Conservation (phyloP, 1,284 basidiomycete species). For the Stygiomarasmius scandens region DNA sequence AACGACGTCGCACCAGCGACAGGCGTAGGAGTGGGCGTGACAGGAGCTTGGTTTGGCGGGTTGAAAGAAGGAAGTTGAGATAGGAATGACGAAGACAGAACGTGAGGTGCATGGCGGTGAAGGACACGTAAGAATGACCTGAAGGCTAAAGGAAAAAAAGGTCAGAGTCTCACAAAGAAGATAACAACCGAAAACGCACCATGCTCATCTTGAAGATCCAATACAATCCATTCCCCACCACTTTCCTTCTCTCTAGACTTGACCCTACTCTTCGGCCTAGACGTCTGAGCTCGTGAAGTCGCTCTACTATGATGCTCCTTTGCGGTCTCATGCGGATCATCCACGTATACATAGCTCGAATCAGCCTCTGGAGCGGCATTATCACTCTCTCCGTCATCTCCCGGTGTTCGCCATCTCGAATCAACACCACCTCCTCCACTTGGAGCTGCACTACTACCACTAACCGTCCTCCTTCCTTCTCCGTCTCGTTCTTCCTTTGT, state of each 20-base stretch:
- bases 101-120: slow-evolving; percentile 51
- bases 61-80: slow-evolving; percentile 27
- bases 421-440: not conserved
- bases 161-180: slow-evolving; percentile 3
- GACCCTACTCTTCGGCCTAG: slow-evolving; percentile 15
- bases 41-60: slow-evolving; percentile 18
- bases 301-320: too few relatives aligned
- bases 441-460: slow-evolving; percentile 4
- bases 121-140: slow-evolving; percentile 60
- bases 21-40: slow-evolving; percentile 18
- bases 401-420: not conserved
- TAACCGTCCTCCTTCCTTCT: not conserved
- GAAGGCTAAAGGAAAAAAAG: slow-evolving; percentile 40
- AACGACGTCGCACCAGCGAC: slow-evolving; percentile 25
- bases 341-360: slow-evolving; percentile 13
- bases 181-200: slow-evolving; percentile 38
- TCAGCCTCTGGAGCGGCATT: not conserved
- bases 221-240: slow-evolving; percentile 53
- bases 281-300: slow-evolving; percentile 3
- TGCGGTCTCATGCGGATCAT: not conserved
- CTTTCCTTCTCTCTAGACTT: slow-evolving; percentile 18
- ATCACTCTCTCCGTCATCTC: slow-evolving; percentile 4
- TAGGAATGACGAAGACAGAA: slow-evolving; percentile 51
- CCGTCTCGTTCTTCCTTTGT: slow-evolving; percentile 4
- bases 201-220: slow-evolving; percentile 58